These are phyloP conservation scores for Sporopachydermia lactativora DNA, from an alignment of 805 yeast species.

Conservation along the genomic window DNA sequence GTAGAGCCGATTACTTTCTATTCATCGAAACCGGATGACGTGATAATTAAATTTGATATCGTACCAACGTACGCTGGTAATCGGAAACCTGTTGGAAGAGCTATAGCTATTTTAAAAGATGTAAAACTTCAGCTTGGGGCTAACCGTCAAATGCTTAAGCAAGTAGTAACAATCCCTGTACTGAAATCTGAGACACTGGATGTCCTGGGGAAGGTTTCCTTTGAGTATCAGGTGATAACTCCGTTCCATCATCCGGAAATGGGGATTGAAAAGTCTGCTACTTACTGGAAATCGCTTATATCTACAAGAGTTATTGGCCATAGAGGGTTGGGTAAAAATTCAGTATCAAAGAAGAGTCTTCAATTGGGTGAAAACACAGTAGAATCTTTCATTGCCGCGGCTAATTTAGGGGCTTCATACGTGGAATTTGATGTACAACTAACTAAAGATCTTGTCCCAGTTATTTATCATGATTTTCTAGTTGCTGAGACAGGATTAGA, in stretches of 20 bases:
- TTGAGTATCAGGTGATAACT: slow-evolving; percentile 57
- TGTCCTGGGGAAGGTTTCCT: slow-evolving; percentile 61
- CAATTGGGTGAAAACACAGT: slow-evolving; percentile 94
- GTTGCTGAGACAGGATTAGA: slow-evolving; percentile 95
- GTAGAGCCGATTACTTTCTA: slow-evolving; percentile 62
- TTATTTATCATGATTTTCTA: slow-evolving; percentile 84
- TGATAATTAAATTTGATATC: slow-evolving; percentile 63
- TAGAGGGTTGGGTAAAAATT: slow-evolving; percentile 87
- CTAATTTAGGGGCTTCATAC: slow-evolving; percentile 89
- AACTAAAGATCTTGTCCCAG: slow-evolving; percentile 85
- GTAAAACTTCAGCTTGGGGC: slow-evolving; percentile 44
- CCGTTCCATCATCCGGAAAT: slow-evolving; percentile 62
- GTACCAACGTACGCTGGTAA: slow-evolving; percentile 65
- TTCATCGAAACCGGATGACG: slow-evolving; percentile 34
- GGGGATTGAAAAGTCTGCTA: slow-evolving; percentile 42
- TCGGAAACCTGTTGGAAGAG: slow-evolving; percentile 50
- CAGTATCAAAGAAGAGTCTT: slow-evolving; percentile 52
- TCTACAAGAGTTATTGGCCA: slow-evolving; percentile 91
- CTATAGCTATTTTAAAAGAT: slow-evolving; percentile 55
- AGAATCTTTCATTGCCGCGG: slow-evolving; percentile 91
- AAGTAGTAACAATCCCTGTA: slow-evolving; percentile 57
- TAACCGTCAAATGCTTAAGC: slow-evolving; percentile 30
- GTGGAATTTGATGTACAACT: slow-evolving; percentile 95
- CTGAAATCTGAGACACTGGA: slow-evolving; percentile 59
- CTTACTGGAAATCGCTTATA: slow-evolving; percentile 85